Evolutionary conservation across 352 stramenopile genomes (phyloP), one percentile per base, ranked within the genome.

Genomic region (Globisporangium solare): DNA sequence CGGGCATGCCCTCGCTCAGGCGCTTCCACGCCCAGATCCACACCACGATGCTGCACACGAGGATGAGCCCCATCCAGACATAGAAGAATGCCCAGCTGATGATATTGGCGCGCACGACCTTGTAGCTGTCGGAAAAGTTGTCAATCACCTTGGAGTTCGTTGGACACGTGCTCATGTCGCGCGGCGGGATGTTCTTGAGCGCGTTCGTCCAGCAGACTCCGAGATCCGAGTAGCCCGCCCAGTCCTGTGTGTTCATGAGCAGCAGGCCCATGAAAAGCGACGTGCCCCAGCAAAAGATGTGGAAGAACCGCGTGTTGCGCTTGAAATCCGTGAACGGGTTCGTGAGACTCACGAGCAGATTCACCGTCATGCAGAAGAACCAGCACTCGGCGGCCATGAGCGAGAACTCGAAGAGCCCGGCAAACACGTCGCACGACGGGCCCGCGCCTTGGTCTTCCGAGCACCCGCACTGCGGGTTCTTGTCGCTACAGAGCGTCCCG

Each of bases 301-400:
- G 84, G 67, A 93, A 96, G 42, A 90, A 49, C 14, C 76, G 60
- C 48, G 73, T 92, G 71, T 95, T 96, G 60, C 76, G 67, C 64
- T 94, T 93, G 61, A 93, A 95, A 70, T 95, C 83, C 17, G 83
- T 95, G 58, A 97, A 97, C 17, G 88, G 88, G 64, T 95, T 97
- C 6, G 83, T 96, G 35, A 95, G 70, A 53, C 82, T 89, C 67
- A 95, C 72, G 42, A 94, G 64, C 40, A 97, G 59, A 61, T 97
- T 90, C 35, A 92, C 68, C 46, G 88, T 92, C 82, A 97, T 94
- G 45, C 83, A 92, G 51, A 96, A 84, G 71, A 97, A 95, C 83
- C 85, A 96, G 63, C 78, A 89, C 63, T 94, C 83, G 48, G 82
- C 81, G 3, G 83, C 79, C 56, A 95, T 76, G 22, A 95, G 58